Conservation (phyloP, 495 filamentous ascomycete genomes). For the Pyrenula aspistea region DNA sequence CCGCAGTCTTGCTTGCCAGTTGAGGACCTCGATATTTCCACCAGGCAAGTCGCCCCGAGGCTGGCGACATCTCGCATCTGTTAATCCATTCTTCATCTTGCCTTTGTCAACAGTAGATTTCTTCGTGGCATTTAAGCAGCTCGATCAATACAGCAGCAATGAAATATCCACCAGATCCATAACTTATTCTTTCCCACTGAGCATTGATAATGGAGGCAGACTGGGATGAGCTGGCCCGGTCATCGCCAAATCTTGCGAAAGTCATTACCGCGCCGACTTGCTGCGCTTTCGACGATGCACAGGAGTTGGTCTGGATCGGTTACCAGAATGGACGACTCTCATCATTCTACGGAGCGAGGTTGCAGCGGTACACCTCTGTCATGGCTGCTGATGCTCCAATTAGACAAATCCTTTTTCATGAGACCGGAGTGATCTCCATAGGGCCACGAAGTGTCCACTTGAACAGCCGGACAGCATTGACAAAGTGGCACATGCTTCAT, state of each 20-base stretch:
- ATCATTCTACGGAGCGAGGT: conserved; percentile 72
- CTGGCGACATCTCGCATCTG: no score
- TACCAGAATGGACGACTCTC: conserved; percentile 63
- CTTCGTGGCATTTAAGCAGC: no score
- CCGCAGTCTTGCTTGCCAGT: no score
- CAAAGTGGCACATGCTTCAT: conserved; percentile 74
- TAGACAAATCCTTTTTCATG: conserved; percentile 72
- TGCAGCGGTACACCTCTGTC: conserved; percentile 71
- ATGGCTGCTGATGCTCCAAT: conserved; percentile 58
- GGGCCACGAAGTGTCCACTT: conserved; percentile 74
- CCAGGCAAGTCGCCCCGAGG: no score
- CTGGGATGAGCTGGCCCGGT: conserved; percentile 54
- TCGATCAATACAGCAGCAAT: no score
- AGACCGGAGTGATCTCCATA: conserved; percentile 73
- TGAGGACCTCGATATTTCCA: no score
- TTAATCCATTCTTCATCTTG: no score
- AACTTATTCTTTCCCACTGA: neutral
- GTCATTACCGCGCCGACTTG: conserved; percentile 28
- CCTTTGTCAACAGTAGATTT: no score
- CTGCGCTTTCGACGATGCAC: conserved; percentile 65
- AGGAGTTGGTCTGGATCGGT: conserved; percentile 86
- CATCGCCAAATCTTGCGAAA: conserved; percentile 54
- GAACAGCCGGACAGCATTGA: conserved; percentile 62
- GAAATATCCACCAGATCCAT: neutral
- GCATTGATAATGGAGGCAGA: conserved; percentile 28